Conservation (phyloP, 768 basidiomycete genomes). For the Suillus hirtellus region DNA sequence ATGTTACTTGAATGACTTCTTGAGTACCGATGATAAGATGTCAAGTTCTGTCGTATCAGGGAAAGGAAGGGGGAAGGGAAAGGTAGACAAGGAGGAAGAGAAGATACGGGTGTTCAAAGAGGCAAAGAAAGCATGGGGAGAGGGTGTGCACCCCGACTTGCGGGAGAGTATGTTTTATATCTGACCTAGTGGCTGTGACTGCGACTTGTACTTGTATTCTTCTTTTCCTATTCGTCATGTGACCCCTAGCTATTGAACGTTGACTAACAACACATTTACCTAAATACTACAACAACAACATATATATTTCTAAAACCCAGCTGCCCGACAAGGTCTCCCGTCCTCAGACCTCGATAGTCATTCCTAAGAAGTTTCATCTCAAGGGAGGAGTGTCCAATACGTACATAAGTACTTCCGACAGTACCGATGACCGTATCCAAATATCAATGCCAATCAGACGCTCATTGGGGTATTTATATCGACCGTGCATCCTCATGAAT, state of each 20-base stretch:
- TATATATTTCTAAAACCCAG: too few species aligned
- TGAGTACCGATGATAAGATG: conserved; percentile 54
- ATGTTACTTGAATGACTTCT: conserved; percentile 72
- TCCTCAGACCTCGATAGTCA: too few species aligned
- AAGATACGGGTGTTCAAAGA: conserved; percentile 43
- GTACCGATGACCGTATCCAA: neutral
- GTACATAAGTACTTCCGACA: too few species aligned
- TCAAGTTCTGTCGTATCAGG: conserved; percentile 34
- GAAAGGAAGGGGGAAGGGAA: conserved; percentile 39
- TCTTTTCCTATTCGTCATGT: neutral
- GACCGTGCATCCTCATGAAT: neutral
- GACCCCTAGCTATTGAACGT: neutral
- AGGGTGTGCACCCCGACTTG: conserved; percentile 46
- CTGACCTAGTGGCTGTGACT: conserved; percentile 25
- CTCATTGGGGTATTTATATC: conserved; percentile 1
- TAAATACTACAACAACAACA: too few species aligned
- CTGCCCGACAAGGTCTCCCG: too few species aligned
- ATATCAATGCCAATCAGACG: neutral
- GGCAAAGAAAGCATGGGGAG: conserved; percentile 52
- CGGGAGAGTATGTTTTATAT: conserved; percentile 72
- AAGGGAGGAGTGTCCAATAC: too few species aligned
- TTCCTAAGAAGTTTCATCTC: too few species aligned
- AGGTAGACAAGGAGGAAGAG: conserved; percentile 34
- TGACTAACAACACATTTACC: too few species aligned
- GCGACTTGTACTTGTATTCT: neutral